Percentiles rank a stretch among this genome's conserved stretches.
Conservation (phyloP, 2,329 filamentous ascomycete species). For the Ceratocystis albifundus region DNA sequence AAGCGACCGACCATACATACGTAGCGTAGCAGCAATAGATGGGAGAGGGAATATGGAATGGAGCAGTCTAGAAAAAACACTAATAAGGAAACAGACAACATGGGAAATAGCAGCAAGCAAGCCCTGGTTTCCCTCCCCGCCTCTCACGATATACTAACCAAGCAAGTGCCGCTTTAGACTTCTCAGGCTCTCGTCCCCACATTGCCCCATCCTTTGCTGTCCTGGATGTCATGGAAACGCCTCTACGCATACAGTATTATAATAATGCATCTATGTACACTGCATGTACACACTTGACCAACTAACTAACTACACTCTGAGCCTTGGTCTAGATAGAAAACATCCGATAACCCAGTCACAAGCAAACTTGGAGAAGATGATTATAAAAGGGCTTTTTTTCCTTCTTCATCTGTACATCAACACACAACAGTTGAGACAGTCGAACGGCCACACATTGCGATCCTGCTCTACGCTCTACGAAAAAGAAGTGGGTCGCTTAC, state of each 20-base stretch:
- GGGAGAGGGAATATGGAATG: neutral
- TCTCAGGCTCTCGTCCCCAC: neutral
- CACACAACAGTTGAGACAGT: neutral
- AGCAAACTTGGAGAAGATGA: too few relatives aligned
- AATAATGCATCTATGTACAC: neutral
- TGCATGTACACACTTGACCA: neutral
- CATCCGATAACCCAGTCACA: too few relatives aligned
- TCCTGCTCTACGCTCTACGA: neutral
- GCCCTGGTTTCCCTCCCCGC: neutral
- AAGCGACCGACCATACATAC: too few relatives aligned
- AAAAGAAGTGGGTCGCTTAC: neutral
- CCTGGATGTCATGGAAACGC: neutral
- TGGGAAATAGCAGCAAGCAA: neutral
- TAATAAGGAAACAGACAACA: neutral
- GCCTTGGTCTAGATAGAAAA: too few relatives aligned
- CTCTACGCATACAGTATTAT: neutral
- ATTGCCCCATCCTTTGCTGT: conserved; percentile 1
- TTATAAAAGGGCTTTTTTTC: neutral
- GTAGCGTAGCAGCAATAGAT: neutral
- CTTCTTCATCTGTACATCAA: neutral
- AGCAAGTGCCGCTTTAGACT: neutral
- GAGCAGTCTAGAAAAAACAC: neutral
- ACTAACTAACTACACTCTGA: neutral
- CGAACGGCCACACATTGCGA: neutral
- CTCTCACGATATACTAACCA: neutral